Evolutionary conservation across 1,139 yeast genomes (phyloP).

Genomic region (Kodamaea arcana): DNA sequence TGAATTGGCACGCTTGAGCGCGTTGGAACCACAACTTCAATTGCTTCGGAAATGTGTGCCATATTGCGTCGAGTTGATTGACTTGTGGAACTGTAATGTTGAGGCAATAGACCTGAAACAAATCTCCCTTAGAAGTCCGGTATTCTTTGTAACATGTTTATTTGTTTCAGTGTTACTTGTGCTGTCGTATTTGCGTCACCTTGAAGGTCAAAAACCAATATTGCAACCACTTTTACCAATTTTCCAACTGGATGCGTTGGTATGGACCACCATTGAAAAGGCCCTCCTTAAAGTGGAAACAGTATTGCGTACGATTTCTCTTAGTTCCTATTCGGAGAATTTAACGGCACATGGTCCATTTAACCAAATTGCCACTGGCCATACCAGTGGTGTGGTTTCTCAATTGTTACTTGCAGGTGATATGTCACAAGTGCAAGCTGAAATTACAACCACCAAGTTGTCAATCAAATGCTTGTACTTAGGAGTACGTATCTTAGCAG

Average conservation of each 20-base stretch:
- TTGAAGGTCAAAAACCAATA: slow-evolving; percentile 36
- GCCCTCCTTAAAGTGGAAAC: slow-evolving; percentile 55
- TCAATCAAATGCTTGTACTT: slow-evolving; percentile 56
- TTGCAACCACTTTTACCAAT: slow-evolving; percentile 3
- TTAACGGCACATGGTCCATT: slow-evolving; percentile 53
- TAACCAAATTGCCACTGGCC: slow-evolving; percentile 19
- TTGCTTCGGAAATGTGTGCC: slow-evolving; percentile 56
- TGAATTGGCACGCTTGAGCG: slow-evolving; percentile 34
- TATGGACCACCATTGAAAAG: slow-evolving; percentile 48
- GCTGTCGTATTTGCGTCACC: slow-evolving; percentile 54
- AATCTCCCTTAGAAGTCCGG: slow-evolving; percentile 68
- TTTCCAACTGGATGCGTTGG: slow-evolving; percentile 29
- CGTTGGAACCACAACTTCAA: slow-evolving; percentile 42
- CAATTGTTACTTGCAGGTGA: slow-evolving; percentile 1
- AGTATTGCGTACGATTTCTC: slow-evolving; percentile 39
- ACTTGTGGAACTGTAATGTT: slow-evolving; percentile 67
- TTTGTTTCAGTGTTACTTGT: slow-evolving; percentile 57
- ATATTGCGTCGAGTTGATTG: slow-evolving; percentile 55
- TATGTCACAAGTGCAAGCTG: slow-evolving; percentile 3
- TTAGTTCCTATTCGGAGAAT: slow-evolving; percentile 45
- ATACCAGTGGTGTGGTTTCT: background rate
- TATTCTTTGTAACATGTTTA: slow-evolving; percentile 65
- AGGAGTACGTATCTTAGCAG: slow-evolving; percentile 71
- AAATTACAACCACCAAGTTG: slow-evolving; percentile 43
- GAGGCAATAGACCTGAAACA: slow-evolving; percentile 59